Base-by-base conservation (phyloP, 331 rosid genomes). In the Cucumis variabilis region DNA sequence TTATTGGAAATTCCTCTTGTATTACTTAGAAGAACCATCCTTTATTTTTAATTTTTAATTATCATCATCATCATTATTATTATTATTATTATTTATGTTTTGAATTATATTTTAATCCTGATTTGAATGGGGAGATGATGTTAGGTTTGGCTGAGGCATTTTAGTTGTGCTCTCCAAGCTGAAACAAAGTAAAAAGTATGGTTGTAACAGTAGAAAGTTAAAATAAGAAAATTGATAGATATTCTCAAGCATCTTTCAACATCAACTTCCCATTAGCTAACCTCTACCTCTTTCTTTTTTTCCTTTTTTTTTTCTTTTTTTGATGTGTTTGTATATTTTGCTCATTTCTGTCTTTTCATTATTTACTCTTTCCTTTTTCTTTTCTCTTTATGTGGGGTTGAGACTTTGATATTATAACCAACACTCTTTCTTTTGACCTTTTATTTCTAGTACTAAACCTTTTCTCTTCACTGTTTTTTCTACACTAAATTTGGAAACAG, bases 131-230 rank as follows among this genome's bases (percentile, higher is more conserved):
- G 74, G 23, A 44, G 48, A 44, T 44, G 67, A 60, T 83, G 74
- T 62, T 62, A 48, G 46, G 86, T 88, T 78, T 89, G 92, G 78
- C 82, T 83, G 92, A 90, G 99, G 94, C 94, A 91, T 93, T 91
- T 91, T 91, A 92, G 93, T 91, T 85, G 89, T 90, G 92, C 93
- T 90, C 95, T 91, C 90, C 15, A 88, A 88, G 88, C 85, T 62
- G 66, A 91, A 81, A 58, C 70, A 58, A 81, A 30, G 85, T 81
- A 12, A 51, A 79, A 79, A 53, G 48, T 53, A 51, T 79, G 85
- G 94, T 91, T 94, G 93, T 91, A 92, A 93, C 90, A 84, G 84
- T 93, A 90, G 93, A 92, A 92, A 84, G 89, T 87, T 85, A 55
- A 92, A 93, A 93, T 94, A 93, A 94, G 90, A 81, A 28, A 92